These are phyloP conservation scores for Plantago coronopus DNA, from an alignment of 305 asterid species.

Conservation along the genomic window DNA sequence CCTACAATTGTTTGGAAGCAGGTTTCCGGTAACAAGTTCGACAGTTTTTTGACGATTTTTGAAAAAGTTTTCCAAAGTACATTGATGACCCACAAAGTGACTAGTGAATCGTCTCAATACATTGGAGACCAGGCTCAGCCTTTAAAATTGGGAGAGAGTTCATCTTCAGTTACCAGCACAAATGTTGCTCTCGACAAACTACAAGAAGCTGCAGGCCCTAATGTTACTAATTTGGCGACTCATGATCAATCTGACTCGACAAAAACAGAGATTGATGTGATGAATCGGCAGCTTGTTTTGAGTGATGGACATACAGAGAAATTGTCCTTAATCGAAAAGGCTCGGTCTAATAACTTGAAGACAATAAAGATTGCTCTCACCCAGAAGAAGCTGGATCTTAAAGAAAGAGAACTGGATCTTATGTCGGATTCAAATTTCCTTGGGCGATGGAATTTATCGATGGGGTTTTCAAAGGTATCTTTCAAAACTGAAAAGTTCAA, in stretches of 20 bases:
- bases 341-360: constrained; percentile 79
- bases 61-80: constrained; percentile 52
- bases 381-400: constrained; percentile 60
- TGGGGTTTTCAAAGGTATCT: constrained; percentile 76
- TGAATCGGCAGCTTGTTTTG: constrained; percentile 47
- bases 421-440: constrained; percentile 54
- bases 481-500: constrained; percentile 74
- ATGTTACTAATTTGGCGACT: constrained; percentile 13
- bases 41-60: constrained; percentile 39
- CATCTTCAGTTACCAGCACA: constrained; percentile 29
- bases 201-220: constrained; percentile 22
- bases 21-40: constrained; percentile 55
- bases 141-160: constrained; percentile 21
- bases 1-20: constrained; percentile 26
- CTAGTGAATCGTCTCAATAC: constrained; percentile 44
- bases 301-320: constrained; percentile 45
- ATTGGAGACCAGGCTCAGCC: constrained; percentile 23
- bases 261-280: constrained; percentile 21
- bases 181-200: not conserved
- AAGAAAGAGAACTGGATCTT: constrained; percentile 62
- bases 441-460: constrained; percentile 66
- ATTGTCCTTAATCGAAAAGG: constrained; percentile 72
- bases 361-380: constrained; percentile 63
- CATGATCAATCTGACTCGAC: constrained; percentile 37
- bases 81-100: constrained; percentile 55